Conservation (phyloP, 2,329 filamentous ascomycete species). For the Diaporthe velutina region DNA sequence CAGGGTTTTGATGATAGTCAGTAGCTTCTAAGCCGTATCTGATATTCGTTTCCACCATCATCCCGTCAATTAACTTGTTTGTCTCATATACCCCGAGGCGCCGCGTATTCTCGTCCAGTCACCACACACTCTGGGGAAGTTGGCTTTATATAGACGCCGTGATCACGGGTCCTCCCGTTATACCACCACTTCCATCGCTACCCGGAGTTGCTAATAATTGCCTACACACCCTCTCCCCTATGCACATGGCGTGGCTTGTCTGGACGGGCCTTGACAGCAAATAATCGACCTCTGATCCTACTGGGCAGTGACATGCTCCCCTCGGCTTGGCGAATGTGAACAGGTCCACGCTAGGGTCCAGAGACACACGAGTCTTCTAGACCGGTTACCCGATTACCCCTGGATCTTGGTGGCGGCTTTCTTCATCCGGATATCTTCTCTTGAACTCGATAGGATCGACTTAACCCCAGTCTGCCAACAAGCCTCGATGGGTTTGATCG, state of each 20-base stretch:
- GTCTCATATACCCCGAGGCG: not conserved
- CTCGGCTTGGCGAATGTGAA: constrained; percentile 4
- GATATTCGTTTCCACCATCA: not conserved
- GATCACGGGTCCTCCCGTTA: constrained; percentile 8
- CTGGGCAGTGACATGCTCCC: not conserved
- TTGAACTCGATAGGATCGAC: not conserved
- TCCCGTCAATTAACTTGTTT: not conserved
- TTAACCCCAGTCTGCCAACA: not conserved
- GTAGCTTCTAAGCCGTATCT: not conserved
- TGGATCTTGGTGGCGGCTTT: constrained; percentile 7
- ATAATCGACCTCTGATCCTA: constrained; percentile 7
- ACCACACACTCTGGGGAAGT: not conserved
- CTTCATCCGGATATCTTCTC: not conserved
- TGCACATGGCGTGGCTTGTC: constrained; percentile 36
- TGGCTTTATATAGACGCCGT: constrained; percentile 7
- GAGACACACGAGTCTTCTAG: constrained; percentile 35
- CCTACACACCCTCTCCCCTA: constrained; percentile 21
- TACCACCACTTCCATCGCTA: not conserved
- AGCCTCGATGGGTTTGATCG: not conserved
- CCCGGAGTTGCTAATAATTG: not conserved
- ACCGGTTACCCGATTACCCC: constrained; percentile 25
- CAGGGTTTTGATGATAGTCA: not conserved
- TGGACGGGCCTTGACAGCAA: constrained; percentile 27
- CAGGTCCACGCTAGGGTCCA: constrained; percentile 15
- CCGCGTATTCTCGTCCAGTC: constrained; percentile 1